Evolutionary conservation across 2,329 filamentous ascomycete genomes (phyloP), one percentile per base, ranked within the genome.

Genomic region (Phialemoniopsis sp.): DNA sequence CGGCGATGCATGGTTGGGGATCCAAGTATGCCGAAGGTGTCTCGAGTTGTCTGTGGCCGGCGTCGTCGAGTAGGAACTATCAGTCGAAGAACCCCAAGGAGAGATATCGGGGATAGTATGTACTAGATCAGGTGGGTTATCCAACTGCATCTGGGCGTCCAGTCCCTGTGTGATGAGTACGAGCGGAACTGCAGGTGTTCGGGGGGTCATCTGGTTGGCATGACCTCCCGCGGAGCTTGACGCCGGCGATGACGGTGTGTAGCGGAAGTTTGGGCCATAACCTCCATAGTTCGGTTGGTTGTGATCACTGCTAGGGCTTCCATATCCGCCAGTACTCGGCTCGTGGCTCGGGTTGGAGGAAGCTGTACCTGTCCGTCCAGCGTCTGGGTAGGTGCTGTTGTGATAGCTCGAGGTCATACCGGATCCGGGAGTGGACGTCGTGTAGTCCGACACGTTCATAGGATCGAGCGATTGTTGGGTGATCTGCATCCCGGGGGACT

Each of bases 351-450:
- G n/a, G n/a, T n/a, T 26, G 7, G 19, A 36, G 15, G 14, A 15
- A 15, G 19, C n/a, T 29, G 6, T 36, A 28, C 21, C 28, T 15
- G 28, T 13, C 28, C 26, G 16, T 30, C 8, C 19, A 14, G 31
- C 19, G 14, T 36, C 35, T 17, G 31, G 34, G 45, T 21, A 32
- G 17, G 44, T 37, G 8, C 50, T 29, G 40, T 55, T 56, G 26
- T 47, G 33, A 13, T 50, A 37, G 16, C 45, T 46, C 18, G 51
- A 38, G 17, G 52, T 36, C 38, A 55, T 50, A 8, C 53, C 52
- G 15, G 51, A 49, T 10, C 44, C 33, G 7, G 45, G 42, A 30
- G 50, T 38, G 33, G 46, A 13, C 32, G 57, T 45, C 26, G 36
- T 33, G 15, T 41, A 29, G 18, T 43, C 41, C 15, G 48, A 31